phyloP scores from a whole-genome alignment of 192 early-diverging fungal species.

The Entrophospora sp. region DNA sequence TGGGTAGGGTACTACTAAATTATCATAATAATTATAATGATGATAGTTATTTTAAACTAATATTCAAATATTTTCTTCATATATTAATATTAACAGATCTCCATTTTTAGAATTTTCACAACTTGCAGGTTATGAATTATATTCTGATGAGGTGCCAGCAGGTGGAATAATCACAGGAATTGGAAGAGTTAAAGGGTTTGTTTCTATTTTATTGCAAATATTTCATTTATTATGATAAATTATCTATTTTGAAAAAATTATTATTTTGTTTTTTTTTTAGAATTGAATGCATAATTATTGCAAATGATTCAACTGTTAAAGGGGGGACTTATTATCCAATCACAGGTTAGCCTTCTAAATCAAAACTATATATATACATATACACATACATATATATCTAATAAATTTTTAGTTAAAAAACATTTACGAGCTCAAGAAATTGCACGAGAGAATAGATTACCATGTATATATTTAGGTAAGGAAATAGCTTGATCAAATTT shows the following conservation, averaged over 20 bases:
- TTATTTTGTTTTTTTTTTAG: constrained; percentile 28
- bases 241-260: constrained; percentile 14
- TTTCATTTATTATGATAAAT: background rate
- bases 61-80: constrained; percentile 27
- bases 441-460: constrained; percentile 83
- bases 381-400: background rate
- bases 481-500: no score
- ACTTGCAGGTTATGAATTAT: constrained; percentile 82
- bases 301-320: constrained; percentile 97
- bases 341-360: constrained; percentile 36
- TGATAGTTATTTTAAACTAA: background rate
- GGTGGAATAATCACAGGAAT: constrained; percentile 95
- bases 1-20: constrained; percentile 39
- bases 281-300: constrained; percentile 91
- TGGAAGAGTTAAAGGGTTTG: constrained; percentile 80
- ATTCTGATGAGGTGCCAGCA: constrained; percentile 75
- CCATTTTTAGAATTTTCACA: constrained; percentile 93
- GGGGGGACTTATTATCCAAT: constrained; percentile 96
- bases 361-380: background rate
- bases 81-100: constrained; percentile 44
- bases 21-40: background rate
- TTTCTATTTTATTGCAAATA: background rate
- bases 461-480: constrained; percentile 80
- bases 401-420: constrained; percentile 73
- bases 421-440: constrained; percentile 96